These are phyloP conservation scores for Silene vulgaris DNA, from an alignment of 179 eudicot genomes.

Conservation along the genomic window DNA sequence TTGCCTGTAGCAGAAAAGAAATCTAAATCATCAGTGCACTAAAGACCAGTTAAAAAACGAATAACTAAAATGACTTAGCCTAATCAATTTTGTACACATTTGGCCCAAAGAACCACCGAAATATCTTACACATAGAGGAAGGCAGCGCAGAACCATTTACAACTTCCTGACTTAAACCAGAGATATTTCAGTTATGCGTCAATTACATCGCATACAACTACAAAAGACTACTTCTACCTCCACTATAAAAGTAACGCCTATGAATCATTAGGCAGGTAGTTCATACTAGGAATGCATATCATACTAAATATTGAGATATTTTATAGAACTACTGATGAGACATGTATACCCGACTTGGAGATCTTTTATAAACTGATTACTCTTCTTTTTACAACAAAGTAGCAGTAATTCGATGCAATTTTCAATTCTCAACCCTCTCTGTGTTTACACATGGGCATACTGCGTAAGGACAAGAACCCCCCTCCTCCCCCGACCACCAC, in stretches of 20 bases:
- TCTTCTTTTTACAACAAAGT: neutral
- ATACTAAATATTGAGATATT: neutral
- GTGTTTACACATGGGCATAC: neutral
- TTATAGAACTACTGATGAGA: neutral
- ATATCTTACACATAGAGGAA: neutral
- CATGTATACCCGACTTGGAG: neutral
- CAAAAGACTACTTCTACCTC: neutral
- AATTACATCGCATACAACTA: neutral
- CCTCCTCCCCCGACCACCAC: too few species aligned
- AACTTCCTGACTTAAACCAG: neutral
- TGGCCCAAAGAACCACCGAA: constrained; percentile 1
- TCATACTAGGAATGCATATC: neutral
- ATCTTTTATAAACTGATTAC: neutral
- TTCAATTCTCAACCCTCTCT: neutral
- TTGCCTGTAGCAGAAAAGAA: constrained; percentile 48
- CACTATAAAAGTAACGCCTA: neutral
- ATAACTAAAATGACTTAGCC: neutral
- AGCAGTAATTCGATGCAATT: neutral
- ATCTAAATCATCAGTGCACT: constrained; percentile 19
- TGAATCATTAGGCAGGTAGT: neutral
- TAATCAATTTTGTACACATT: neutral
- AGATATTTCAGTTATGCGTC: neutral
- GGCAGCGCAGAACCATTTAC: constrained; percentile 2
- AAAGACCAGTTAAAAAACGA: constrained; percentile 4
- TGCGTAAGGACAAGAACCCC: neutral